A percentile compares a stretch with the other conserved stretches of the same genome.
Conservation (phyloP, 2,329 filamentous ascomycete genomes). For the Diplocarpon mali region DNA sequence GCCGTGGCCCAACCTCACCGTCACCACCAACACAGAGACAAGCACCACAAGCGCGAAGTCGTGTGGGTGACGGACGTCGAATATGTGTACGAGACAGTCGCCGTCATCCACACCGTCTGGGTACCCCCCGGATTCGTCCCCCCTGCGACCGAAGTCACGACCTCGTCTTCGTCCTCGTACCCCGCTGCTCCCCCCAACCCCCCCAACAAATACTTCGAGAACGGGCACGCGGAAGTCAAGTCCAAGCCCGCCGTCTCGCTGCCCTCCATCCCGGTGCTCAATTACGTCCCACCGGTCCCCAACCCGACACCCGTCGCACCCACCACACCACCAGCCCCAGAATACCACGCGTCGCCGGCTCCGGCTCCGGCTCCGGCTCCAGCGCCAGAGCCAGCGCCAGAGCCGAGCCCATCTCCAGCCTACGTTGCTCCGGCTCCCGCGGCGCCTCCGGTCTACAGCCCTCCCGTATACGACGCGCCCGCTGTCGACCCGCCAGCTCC, state of each 20-base stretch:
- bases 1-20: conserved; percentile 27
- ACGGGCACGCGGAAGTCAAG: conserved; percentile 9
- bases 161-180: conserved; percentile 4
- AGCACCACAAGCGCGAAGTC: conserved; percentile 25
- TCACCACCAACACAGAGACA: conserved; percentile 22
- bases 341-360: conserved; percentile 4
- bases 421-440: conserved; percentile 6
- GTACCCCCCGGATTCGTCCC: conserved; percentile 25
- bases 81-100: conserved; percentile 36
- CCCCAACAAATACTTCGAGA: conserved; percentile 18
- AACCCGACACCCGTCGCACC: conserved; percentile 3
- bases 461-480: conserved; percentile 2
- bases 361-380: conserved; percentile 14
- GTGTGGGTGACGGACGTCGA: conserved; percentile 39
- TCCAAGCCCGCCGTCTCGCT: conserved; percentile 4
- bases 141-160: conserved; percentile 6
- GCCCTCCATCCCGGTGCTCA: not conserved
- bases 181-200: conserved; percentile 3
- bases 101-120: conserved; percentile 30
- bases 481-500: conserved; percentile 5
- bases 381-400: conserved; percentile 5
- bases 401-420: conserved; percentile 1
- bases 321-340: not conserved
- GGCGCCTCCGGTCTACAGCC: conserved; percentile 8
- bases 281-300: conserved; percentile 5